Conservation (phyloP, 2,329 filamentous ascomycete genomes). For the Dactylellina parvicollis region DNA sequence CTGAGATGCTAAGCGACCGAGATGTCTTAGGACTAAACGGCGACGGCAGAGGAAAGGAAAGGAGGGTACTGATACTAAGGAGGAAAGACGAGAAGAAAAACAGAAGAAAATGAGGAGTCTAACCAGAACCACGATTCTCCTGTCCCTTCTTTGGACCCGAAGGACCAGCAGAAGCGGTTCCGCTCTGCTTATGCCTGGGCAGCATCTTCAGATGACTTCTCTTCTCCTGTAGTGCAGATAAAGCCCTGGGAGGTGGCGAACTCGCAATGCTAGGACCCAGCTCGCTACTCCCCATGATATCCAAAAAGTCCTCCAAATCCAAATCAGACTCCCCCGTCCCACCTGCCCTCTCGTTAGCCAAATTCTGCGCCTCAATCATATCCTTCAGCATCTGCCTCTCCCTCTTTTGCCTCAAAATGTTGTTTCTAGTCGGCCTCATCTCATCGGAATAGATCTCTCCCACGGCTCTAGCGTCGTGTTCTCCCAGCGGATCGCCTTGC, state of each 20-base stretch:
- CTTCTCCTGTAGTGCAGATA: not conserved
- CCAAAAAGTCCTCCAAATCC: not conserved
- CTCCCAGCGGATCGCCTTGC: conserved; percentile 16
- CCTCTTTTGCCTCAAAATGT: conserved; percentile 18
- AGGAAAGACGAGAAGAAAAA: conserved; percentile 24
- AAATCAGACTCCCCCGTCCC: not conserved
- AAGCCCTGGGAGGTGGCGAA: not conserved
- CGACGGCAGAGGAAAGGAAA: not conserved
- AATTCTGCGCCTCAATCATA: conserved; percentile 1
- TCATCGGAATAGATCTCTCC: conserved; percentile 12
- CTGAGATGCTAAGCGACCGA: no score
- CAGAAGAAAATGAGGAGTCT: not conserved
- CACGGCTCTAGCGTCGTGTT: conserved; percentile 5
- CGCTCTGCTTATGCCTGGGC: not conserved
- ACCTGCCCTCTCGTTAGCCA: no score
- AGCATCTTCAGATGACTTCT: not conserved
- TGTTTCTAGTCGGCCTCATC: conserved; percentile 13
- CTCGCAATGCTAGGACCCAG: not conserved
- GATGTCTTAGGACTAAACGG: no score
- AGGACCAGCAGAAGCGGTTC: not conserved
- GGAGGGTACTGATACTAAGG: not conserved
- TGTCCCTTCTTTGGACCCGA: not conserved
- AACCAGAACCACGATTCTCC: not conserved
- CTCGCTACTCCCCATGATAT: not conserved
- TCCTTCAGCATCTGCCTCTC: conserved; percentile 5